phyloP scores from a whole-genome alignment of 2,329 filamentous ascomycete genomes.

The Coniochaeta ligniaria region DNA sequence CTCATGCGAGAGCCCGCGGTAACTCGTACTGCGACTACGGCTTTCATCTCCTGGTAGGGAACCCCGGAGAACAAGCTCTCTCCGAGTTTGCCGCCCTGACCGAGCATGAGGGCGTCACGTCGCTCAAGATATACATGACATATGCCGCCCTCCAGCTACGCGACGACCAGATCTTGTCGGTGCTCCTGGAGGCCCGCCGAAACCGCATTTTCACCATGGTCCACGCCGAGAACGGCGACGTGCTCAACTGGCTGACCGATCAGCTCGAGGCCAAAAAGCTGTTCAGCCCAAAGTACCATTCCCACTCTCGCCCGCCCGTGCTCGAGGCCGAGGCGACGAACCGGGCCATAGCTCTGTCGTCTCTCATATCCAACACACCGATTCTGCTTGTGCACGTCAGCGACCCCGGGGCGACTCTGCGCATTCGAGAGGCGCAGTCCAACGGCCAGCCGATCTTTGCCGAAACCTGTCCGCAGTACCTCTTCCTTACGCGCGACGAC shows the following conservation, averaged over 20 bases:
- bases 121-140: conserved; percentile 46
- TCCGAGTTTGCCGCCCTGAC: conserved; percentile 29
- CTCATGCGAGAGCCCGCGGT: conserved; percentile 33
- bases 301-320: conserved; percentile 37
- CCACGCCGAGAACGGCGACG: conserved; percentile 45
- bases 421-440: conserved; percentile 40
- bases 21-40: conserved; percentile 50
- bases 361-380: conserved; percentile 39
- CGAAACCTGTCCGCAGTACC: conserved; percentile 50
- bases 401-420: conserved; percentile 33
- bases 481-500: conserved; percentile 43
- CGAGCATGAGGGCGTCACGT: conserved; percentile 33
- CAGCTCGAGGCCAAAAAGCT: conserved; percentile 40
- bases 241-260: conserved; percentile 45
- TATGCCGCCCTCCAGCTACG: conserved; percentile 41
- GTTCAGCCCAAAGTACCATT: conserved; percentile 44
- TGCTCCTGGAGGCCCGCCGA: conserved; percentile 38
- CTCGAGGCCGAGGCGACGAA: conserved; percentile 46
- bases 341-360: conserved; percentile 40
- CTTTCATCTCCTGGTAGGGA: conserved; percentile 44
- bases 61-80: conserved; percentile 32
- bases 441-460: conserved; percentile 41
- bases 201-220: conserved; percentile 46
- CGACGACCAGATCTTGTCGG: conserved; percentile 40
- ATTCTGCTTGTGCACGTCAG: conserved; percentile 48